These are phyloP conservation scores for Coriaria nepalensis DNA, from an alignment of 306 rosid genomes.

Conservation along the genomic window DNA sequence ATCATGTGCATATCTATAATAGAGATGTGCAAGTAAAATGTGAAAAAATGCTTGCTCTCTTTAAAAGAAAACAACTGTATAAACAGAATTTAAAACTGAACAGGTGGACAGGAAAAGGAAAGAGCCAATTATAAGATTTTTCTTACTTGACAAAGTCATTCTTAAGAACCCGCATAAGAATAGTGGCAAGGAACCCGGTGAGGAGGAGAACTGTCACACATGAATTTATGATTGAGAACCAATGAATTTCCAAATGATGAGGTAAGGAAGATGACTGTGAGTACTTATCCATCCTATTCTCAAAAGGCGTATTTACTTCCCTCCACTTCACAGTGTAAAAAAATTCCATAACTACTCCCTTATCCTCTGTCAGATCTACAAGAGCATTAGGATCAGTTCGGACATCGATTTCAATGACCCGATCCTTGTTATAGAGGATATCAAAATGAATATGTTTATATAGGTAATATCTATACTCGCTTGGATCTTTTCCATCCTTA, in stretches of 20 bases:
- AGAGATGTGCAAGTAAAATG: not conserved
- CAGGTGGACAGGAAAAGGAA: not conserved
- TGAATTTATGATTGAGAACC: conserved; percentile 85
- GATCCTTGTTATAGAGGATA: conserved; percentile 53
- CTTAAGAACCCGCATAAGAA: conserved; percentile 79
- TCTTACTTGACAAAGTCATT: conserved; percentile 90
- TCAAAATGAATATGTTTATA: conserved; percentile 75
- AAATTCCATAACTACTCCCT: conserved; percentile 46
- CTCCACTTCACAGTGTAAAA: conserved; percentile 67
- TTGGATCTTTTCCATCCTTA: conserved; percentile 60
- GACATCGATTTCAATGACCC: conserved; percentile 61
- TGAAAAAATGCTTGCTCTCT: not conserved
- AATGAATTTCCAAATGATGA: conserved; percentile 81
- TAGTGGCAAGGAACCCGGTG: conserved; percentile 74
- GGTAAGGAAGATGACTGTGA: conserved; percentile 57
- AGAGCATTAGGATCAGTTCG: conserved; percentile 44
- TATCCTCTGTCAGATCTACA: conserved; percentile 62
- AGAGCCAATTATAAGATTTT: not conserved
- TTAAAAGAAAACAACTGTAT: not conserved
- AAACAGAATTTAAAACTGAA: conserved; percentile 3
- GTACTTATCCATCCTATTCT: conserved; percentile 80
- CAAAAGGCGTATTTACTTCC: conserved; percentile 58
- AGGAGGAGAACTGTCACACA: conserved; percentile 78
- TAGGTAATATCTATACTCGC: conserved; percentile 53
- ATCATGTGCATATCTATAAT: conserved; percentile 36